phyloP scores from a whole-genome alignment of 768 basidiomycete genomes.

The Suillus americanus region DNA sequence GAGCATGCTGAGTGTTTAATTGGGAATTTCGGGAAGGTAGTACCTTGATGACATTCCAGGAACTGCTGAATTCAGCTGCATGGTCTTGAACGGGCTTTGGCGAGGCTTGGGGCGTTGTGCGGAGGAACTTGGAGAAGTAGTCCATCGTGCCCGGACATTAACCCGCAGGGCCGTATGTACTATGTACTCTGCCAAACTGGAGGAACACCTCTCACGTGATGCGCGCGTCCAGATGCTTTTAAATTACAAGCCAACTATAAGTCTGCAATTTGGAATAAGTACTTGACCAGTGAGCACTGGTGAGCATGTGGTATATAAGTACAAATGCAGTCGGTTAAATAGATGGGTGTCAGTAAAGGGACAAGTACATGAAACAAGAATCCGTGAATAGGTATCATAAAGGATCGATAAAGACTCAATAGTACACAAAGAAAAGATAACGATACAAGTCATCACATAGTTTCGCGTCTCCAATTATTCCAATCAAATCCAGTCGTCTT shows the following conservation, averaged over 20 bases:
- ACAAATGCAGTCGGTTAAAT: not conserved
- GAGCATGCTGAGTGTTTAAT: constrained; percentile 11
- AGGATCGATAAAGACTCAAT: not conserved
- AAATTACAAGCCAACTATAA: not conserved
- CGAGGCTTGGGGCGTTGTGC: constrained; percentile 39
- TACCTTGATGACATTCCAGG: constrained; percentile 78
- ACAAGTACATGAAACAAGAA: not conserved
- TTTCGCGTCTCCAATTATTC: constrained; percentile 1
- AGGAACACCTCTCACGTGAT: constrained; percentile 7
- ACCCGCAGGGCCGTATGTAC: too few species aligned
- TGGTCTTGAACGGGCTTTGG: constrained; percentile 61
- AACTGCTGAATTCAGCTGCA: constrained; percentile 69
- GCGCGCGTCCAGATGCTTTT: not conserved
- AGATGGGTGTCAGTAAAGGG: not conserved
- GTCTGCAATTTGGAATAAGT: not conserved
- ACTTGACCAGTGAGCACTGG: too few species aligned
- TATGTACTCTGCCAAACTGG: too few species aligned
- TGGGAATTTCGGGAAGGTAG: constrained; percentile 3
- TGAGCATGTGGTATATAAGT: not conserved
- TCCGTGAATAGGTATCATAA: not conserved
- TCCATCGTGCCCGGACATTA: constrained; percentile 50
- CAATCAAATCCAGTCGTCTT: constrained; percentile 3
- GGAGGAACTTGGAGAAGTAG: constrained; percentile 83
- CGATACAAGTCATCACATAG: not conserved
- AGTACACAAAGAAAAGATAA: not conserved